phyloP scores from a whole-genome alignment of 2,329 filamentous ascomycete genomes.

The Trichoderma cornu-damae region DNA sequence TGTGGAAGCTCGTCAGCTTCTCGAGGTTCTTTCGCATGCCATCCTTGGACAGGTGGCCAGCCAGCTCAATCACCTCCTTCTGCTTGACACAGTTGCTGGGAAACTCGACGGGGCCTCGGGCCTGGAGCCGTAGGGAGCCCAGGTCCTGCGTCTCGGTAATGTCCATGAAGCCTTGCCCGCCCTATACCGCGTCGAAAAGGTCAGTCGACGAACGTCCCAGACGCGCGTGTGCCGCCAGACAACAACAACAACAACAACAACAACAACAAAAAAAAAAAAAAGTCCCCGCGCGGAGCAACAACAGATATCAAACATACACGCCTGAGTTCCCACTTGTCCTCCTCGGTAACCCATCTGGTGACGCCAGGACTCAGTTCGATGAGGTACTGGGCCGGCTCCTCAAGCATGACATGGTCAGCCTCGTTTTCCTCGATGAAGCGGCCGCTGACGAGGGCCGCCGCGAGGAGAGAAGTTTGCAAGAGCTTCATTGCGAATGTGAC shows the following conservation, averaged over 20 bases:
- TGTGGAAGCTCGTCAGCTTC: constrained; percentile 73
- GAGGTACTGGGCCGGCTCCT: constrained; percentile 51
- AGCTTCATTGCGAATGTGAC: constrained; percentile 44
- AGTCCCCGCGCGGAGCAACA: too few species aligned
- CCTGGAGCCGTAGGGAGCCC: constrained; percentile 42
- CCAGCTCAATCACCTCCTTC: constrained; percentile 60
- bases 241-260: too few species aligned
- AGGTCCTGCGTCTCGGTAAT: constrained; percentile 68
- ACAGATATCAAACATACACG: constrained; percentile 57
- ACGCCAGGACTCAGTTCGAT: constrained; percentile 80
- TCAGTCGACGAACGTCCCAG: background rate
- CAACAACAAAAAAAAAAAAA: too few species aligned
- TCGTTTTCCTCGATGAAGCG: constrained; percentile 54
- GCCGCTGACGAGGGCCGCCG: constrained; percentile 47
- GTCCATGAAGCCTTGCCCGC: constrained; percentile 88
- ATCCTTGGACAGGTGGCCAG: constrained; percentile 64
- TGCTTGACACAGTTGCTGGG: constrained; percentile 62
- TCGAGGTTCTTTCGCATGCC: constrained; percentile 75
- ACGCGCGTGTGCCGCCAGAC: background rate
- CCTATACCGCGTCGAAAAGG: constrained; percentile 42
- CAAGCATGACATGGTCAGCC: constrained; percentile 46
- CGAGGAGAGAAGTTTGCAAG: constrained; percentile 47
- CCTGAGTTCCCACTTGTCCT: constrained; percentile 89
- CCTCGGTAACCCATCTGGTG: constrained; percentile 87
- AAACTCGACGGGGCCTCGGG: constrained; percentile 47